Evolutionary conservation across 2,329 filamentous ascomycete genomes (phyloP), one percentile per base, ranked within the genome.

Genomic region (Beauveria sp.): DNA sequence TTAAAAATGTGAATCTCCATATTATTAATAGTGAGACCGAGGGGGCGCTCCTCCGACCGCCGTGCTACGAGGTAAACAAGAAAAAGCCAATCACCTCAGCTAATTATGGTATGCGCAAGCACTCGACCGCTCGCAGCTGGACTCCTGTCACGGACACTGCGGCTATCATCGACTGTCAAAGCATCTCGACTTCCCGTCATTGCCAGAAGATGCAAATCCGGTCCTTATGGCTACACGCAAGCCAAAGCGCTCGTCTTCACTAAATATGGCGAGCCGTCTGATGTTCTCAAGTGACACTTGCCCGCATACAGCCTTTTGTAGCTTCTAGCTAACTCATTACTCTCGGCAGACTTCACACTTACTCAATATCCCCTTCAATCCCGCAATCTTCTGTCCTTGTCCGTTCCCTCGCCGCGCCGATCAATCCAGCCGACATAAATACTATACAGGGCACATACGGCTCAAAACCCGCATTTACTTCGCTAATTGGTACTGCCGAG

Each of bases 401-500:
- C 64, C 91, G 91, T 74, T 88, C 95, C 69, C 90, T 99, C 69
- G 90, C 93, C 38, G 87, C 92, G 1, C 91, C 95, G 62, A 91
- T 99, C 75, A 99, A 99, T 78, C 95, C 95, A 26, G 93, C 95
- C 70, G 95, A 99, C 77, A 90, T 99, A 75, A 99, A 99, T 80
- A 93, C 93, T 70, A 90, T 99, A 70, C 95, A 99, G 79, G 95
- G 95, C 66, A 92, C 93, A 4, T 99, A 99, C 78, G 93, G 93
- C 64, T 87, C 87, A 51, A 91, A 91, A 72, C 92, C 93, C 0
- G 79, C 83, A 50, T 93, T 96, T 75, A 87, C 85, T 20, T 87
- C 86, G 6, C 76, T 85, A 1, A 85, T 99, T 60, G 90, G 92
- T 62, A 97, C 93, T 0, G 67, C 85, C 1, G 79, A 86, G 26